These are phyloP conservation scores for Tylopilus intermedius DNA, from an alignment of 768 basidiomycete species.

Conservation along the genomic window DNA sequence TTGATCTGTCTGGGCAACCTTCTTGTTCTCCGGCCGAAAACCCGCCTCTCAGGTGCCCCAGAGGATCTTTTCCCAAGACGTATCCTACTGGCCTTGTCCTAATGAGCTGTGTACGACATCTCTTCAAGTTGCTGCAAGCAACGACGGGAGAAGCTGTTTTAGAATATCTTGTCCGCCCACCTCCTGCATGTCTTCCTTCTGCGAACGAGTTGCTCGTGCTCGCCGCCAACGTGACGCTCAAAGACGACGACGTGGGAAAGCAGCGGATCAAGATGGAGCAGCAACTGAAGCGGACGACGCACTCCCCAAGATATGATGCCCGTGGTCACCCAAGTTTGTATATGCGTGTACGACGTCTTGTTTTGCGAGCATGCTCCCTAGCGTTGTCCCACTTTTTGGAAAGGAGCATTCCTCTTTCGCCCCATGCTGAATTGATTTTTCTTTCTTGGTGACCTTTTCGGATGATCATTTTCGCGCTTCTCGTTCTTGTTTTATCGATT, in stretches of 20 bases:
- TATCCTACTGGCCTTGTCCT: slow-evolving; percentile 51
- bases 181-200: slow-evolving; percentile 49
- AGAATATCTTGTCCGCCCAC: slow-evolving; percentile 46
- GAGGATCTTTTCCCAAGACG: no score
- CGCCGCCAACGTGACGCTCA: slow-evolving; percentile 61
- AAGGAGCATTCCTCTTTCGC: background rate
- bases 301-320: slow-evolving; percentile 18
- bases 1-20: no score
- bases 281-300: slow-evolving; percentile 59
- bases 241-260: slow-evolving; percentile 75
- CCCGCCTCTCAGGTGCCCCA: no score
- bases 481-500: background rate
- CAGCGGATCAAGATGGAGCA: slow-evolving; percentile 71
- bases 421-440: background rate
- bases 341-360: slow-evolving; percentile 1
- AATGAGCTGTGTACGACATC: slow-evolving; percentile 53
- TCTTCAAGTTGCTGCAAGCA: slow-evolving; percentile 51
- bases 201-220: slow-evolving; percentile 59
- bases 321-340: background rate
- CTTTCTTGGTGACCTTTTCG: background rate
- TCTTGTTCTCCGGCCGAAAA: no score
- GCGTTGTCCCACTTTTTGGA: background rate
- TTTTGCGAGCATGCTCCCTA: slow-evolving; percentile 6
- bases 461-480: background rate
- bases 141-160: slow-evolving; percentile 45